Evolutionary conservation across 257 asterid genomes (phyloP), one percentile per base, ranked within the genome.

Genomic region (Nyctanthes arbortristis): DNA sequence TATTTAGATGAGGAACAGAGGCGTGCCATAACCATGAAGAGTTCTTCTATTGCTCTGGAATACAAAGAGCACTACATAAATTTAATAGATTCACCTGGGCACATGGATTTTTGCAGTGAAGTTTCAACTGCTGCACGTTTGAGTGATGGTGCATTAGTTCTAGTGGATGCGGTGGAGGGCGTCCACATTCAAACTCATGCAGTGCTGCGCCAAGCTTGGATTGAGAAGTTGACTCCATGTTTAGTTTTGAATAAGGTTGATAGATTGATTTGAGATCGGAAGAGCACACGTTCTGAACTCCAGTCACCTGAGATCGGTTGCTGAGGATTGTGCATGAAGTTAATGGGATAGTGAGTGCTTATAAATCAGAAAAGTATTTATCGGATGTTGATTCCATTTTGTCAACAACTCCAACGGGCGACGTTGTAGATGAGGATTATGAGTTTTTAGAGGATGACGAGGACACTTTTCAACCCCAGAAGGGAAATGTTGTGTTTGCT

Each of bases 181-280:
- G 98, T 93, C 79, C 98, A 93, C 57, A 93, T 93, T 77, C 98
- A 93, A 82, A 93, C 98, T 4, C 98, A 90, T 60, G 98, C 98
- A 0, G 97, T 93, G 31, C 29, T 93, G 70, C 90, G 96, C 3
- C 98, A 93, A 70, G 96, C 97, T 12, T 90, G 97, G 97, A 90
- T 93, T 71, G 98, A 93, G 83, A 93, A 90, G 72, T 78, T 93
- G 68, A 88, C 88, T 0, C 97, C 94, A 0, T 90, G 96, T 80
- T 68, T 93, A 65, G 94, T 93, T 28, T 70, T 93, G 76, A 93
- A 93, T 78, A 93, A 93, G 86, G 87, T 90, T 45, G 98, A 93
- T 73, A 81, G 97, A 65, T 75, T 93, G 73, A 87, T 93, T 20
- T 73, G 64, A 58, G 98, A 93, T 75, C n/a, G n/a, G n/a, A n/a